Evolutionary conservation across 2,329 filamentous ascomycete genomes (phyloP).

Genomic region (Trichophaea hybrida): DNA sequence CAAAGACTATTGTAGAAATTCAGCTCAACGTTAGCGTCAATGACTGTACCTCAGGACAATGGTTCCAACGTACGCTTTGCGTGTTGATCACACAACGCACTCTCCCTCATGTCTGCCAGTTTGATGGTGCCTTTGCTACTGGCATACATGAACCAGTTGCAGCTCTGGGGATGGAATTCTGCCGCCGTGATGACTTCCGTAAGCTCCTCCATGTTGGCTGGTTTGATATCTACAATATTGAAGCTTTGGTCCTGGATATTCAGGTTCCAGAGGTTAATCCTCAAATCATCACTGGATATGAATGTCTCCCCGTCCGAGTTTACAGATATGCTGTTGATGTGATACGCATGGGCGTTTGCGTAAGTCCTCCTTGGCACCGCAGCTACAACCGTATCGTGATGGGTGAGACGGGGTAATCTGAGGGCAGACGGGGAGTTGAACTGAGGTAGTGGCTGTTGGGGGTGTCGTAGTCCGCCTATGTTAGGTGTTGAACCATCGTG

Average conservation of each 20-base stretch:
- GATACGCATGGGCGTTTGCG: slow-evolving; percentile 95
- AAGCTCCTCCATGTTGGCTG: slow-evolving; percentile 98
- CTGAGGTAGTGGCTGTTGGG: slow-evolving; percentile 62
- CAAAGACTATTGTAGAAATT: slow-evolving; percentile 54
- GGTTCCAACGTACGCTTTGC: slow-evolving; percentile 61
- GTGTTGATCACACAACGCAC: slow-evolving; percentile 87
- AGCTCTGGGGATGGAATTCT: slow-evolving; percentile 91
- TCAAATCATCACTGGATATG: slow-evolving; percentile 93
- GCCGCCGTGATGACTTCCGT: slow-evolving; percentile 98
- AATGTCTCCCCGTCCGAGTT: slow-evolving; percentile 99
- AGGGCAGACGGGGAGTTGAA: slow-evolving; percentile 73
- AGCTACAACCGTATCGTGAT: slow-evolving; percentile 95
- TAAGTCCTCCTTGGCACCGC: slow-evolving; percentile 92
- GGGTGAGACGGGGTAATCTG: slow-evolving; percentile 88
- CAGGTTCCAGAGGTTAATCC: slow-evolving; percentile 97
- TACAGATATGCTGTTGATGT: slow-evolving; percentile 99
- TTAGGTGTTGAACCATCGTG: slow-evolving; percentile 57
- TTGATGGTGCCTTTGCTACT: slow-evolving; percentile 99
- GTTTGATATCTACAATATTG: slow-evolving; percentile 99
- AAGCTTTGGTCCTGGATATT: slow-evolving; percentile 99
- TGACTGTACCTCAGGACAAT: not conserved
- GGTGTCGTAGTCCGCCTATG: slow-evolving; percentile 35
- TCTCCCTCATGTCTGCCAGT: slow-evolving; percentile 94
- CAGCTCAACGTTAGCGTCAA: slow-evolving; percentile 15
- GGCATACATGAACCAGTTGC: slow-evolving; percentile 99